These are phyloP conservation scores for Pichia sp. DNA, from an alignment of 1,139 yeast species.

Conservation along the genomic window DNA sequence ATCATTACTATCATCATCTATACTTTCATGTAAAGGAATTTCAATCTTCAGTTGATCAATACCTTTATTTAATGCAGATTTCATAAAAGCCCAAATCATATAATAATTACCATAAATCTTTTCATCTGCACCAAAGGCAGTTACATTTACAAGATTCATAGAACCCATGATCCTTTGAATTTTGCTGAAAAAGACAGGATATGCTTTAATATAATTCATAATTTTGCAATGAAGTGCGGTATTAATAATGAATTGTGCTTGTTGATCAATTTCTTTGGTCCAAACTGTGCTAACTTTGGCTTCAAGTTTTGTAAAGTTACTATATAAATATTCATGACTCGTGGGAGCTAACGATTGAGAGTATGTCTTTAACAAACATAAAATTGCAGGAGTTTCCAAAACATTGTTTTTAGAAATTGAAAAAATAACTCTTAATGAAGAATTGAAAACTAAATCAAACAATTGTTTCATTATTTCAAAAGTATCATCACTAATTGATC, in stretches of 20 bases:
- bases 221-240: conserved; percentile 33
- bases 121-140: conserved; percentile 16
- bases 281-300: conserved; percentile 52
- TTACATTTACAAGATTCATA: conserved; percentile 20
- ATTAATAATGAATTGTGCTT: conserved; percentile 46
- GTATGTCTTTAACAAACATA: conserved; percentile 37
- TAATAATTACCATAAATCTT: conserved; percentile 19
- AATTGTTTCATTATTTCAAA: conserved; percentile 46
- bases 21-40: conserved; percentile 4
- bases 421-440: conserved; percentile 34
- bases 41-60: conserved; percentile 18
- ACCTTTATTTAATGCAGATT: conserved; percentile 11
- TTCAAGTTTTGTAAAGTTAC: conserved; percentile 45
- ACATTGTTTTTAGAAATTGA: conserved; percentile 33
- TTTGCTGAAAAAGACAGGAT: conserved; percentile 39
- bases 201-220: conserved; percentile 38
- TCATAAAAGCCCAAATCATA: conserved; percentile 23
- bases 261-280: conserved; percentile 53
- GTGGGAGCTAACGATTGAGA: conserved; percentile 38
- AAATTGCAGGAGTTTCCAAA: conserved; percentile 38
- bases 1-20: conserved; percentile 5
- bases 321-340: conserved; percentile 62
- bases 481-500: conserved; percentile 50
- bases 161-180: conserved; percentile 29
- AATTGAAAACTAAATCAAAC: conserved; percentile 49